phyloP scores from a whole-genome alignment of 2,329 filamentous ascomycete species.

The Colletotrichum sp. region DNA sequence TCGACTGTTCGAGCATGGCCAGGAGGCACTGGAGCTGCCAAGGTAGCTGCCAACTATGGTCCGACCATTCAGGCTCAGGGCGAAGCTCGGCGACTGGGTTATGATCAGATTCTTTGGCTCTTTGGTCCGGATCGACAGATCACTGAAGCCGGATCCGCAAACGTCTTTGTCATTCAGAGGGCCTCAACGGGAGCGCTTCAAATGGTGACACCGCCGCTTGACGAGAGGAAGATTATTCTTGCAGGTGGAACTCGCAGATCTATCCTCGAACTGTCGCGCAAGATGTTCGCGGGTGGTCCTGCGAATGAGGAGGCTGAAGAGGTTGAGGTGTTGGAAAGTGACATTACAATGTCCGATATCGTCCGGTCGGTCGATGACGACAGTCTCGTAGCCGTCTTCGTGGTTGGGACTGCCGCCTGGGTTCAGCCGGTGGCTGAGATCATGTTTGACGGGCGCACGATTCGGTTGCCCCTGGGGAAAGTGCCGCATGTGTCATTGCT shows the following conservation, averaged over 20 bases:
- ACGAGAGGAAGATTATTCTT: background rate
- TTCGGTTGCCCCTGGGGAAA: constrained; percentile 57
- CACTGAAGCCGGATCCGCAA: constrained; percentile 5
- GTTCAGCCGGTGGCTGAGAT: constrained; percentile 46
- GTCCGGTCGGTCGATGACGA: constrained; percentile 75
- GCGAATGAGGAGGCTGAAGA: constrained; percentile 49
- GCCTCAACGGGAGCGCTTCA: background rate
- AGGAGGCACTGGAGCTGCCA: constrained; percentile 7
- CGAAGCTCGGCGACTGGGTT: constrained; percentile 12
- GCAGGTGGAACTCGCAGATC: background rate
- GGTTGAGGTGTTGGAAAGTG: constrained; percentile 78
- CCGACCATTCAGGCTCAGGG: constrained; percentile 12
- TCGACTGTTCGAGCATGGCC: background rate
- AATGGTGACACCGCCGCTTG: background rate
- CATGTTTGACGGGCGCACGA: constrained; percentile 67
- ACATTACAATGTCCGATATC: constrained; percentile 82
- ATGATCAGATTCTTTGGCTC: constrained; percentile 18
- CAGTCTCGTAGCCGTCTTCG: constrained; percentile 82
- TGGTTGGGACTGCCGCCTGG: constrained; percentile 82
- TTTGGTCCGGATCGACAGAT: background rate
- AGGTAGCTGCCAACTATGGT: constrained; percentile 23
- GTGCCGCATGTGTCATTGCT: background rate
- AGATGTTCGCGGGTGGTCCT: background rate
- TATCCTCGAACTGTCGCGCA: background rate
- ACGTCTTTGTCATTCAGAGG: constrained; percentile 8